These are phyloP conservation scores for Naganishia sp. DNA, from an alignment of 1,284 basidiomycete genomes.

Conservation along the genomic window DNA sequence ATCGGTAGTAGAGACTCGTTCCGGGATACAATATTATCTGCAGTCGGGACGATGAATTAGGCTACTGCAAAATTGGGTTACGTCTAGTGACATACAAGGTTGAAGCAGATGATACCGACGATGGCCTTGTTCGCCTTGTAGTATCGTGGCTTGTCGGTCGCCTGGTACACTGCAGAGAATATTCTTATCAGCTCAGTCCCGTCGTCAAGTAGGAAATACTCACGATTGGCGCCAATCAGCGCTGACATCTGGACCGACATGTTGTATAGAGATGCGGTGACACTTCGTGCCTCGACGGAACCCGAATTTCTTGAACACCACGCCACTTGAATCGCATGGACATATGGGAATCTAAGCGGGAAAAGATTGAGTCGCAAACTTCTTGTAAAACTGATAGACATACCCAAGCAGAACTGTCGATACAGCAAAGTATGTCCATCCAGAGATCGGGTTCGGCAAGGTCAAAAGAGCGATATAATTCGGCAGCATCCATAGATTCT, in stretches of 20 bases:
- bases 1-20: slow-evolving; percentile 36
- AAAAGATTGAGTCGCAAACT: background rate
- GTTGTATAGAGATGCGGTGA: slow-evolving; percentile 35
- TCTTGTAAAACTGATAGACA: background rate
- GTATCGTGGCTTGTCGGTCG: slow-evolving; percentile 31
- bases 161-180: slow-evolving; percentile 27
- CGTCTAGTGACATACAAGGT: slow-evolving; percentile 15
- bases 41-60: background rate
- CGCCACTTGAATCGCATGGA: slow-evolving; percentile 30
- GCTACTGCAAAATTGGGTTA: slow-evolving; percentile 38
- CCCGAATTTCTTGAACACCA: slow-evolving; percentile 33
- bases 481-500: slow-evolving; percentile 39
- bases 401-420: slow-evolving; percentile 33
- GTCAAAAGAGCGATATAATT: slow-evolving; percentile 39
- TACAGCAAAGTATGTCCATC: slow-evolving; percentile 40
- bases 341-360: slow-evolving; percentile 6
- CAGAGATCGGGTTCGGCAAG: slow-evolving; percentile 17
- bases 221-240: slow-evolving; percentile 33
- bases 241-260: slow-evolving; percentile 32
- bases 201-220: background rate
- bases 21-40: slow-evolving; percentile 22
- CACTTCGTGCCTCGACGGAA: slow-evolving; percentile 30
- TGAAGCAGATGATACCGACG: slow-evolving; percentile 31
- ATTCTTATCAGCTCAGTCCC: background rate
- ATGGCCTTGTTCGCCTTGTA: slow-evolving; percentile 31